Base-by-base conservation (phyloP, 75 land plant species). In the Picea sitchensis region DNA sequence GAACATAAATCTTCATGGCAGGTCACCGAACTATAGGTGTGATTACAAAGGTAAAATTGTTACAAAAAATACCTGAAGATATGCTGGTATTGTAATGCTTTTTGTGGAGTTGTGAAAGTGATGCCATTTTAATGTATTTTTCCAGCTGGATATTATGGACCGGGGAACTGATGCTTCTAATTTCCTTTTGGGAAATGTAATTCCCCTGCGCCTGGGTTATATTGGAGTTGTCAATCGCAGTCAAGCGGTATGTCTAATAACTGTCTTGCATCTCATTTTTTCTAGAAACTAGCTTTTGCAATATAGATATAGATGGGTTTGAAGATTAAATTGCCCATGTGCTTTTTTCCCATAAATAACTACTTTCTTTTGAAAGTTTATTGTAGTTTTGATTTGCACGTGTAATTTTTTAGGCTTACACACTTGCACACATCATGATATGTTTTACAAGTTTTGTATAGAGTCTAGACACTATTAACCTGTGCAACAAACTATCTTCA, bases 71-170 rank as follows among this genome's bases (percentile, higher is more conserved):
- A 18, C 0, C 30, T 32, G 11, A 38, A 76, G 0, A 58, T 58
- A 59, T 36, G 21, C 21, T 59, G 6, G 69, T 69, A 65, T 44
- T 78, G 3, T 61, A 17, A 63, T 14, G 47, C 32, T 18, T 64
- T 65, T 73, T 26, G 30, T 36, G 62, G 56, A 51, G 56, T 51
- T 51, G 56, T 51, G 56, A 51, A 51, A 65, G 30, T 65, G 30
- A 26, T 65, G 67, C 56, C 56, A 51, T 51, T 51, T 51, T 9
- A 51, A 51, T 51, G 12, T 9, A 9, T 51, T 51, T 51, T 51
- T 83, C 58, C 87, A 96, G 98, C 77, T 96, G 68, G 98, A 96
- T 84, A 96, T 96, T n/a, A 96, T 96, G 98, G 98, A 96, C 61
- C 77, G 97, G 80, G 98, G 98, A 47, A 96, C 97, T 56, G 98